Evolutionary conservation across 176 grass and related monocot species (phyloP).

Genomic region (Elaeis guineensis): DNA sequence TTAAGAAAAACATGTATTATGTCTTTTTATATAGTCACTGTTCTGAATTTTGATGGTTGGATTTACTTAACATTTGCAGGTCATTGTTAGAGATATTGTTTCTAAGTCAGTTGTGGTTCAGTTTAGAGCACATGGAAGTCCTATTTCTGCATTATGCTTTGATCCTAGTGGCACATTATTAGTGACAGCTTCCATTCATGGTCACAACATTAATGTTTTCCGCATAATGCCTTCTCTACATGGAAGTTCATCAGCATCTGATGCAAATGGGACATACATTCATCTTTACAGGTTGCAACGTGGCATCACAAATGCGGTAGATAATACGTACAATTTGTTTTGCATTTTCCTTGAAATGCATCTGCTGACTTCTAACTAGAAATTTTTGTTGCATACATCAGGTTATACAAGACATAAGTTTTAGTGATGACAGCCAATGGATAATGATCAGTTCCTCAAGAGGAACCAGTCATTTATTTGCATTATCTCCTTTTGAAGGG

Average conservation of each 20-base stretch:
- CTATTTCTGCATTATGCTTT: slow-evolving; percentile 92
- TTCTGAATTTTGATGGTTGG: slow-evolving; percentile 12
- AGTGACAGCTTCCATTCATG: slow-evolving; percentile 91
- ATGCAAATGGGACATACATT: slow-evolving; percentile 48
- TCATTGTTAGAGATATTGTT: slow-evolving; percentile 83
- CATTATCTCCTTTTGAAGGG: slow-evolving; percentile 60
- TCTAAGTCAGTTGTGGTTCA: slow-evolving; percentile 86
- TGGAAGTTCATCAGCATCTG: slow-evolving; percentile 42
- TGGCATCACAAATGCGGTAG: slow-evolving; percentile 93
- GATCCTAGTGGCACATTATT: slow-evolving; percentile 95
- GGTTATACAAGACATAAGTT: slow-evolving; percentile 98
- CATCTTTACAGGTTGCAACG: slow-evolving; percentile 91
- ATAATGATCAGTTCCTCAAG: slow-evolving; percentile 98
- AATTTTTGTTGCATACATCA: slow-evolving; percentile 22
- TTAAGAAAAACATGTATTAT: too few species aligned
- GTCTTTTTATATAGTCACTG: too few species aligned
- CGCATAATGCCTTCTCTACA: slow-evolving; percentile 59
- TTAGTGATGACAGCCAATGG: slow-evolving; percentile 95
- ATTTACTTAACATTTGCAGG: slow-evolving; percentile 35
- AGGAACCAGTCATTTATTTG: slow-evolving; percentile 85
- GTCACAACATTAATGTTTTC: slow-evolving; percentile 87
- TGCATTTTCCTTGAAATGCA: slow-evolving; percentile 5
- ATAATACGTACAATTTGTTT: slow-evolving; percentile 14
- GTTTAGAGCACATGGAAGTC: slow-evolving; percentile 85
- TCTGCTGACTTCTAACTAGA: slow-evolving; percentile 20